A percentile compares a stretch with the other conserved stretches of the same genome.
Conservation (phyloP, 495 filamentous ascomycete species). For the Penicillium parvum region DNA sequence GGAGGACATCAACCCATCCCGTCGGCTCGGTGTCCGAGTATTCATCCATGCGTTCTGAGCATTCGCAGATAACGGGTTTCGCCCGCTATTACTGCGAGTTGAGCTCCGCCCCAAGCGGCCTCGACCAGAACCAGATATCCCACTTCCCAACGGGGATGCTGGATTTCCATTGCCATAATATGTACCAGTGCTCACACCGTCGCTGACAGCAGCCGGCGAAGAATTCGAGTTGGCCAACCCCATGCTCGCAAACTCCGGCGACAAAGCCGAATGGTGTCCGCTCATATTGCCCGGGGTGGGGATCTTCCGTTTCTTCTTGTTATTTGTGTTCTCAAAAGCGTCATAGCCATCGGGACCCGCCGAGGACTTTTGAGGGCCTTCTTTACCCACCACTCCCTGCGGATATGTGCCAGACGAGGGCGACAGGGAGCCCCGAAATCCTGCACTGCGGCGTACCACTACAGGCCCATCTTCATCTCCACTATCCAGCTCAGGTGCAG, state of each 20-base stretch:
- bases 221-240: conserved; percentile 48
- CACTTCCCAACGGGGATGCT: conserved; percentile 47
- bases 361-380: conserved; percentile 32
- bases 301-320: conserved; percentile 99
- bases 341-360: conserved; percentile 80
- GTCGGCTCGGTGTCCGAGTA: conserved; percentile 30
- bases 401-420: conserved; percentile 27
- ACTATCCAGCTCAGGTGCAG: conserved; percentile 40
- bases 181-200: conserved; percentile 46
- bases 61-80: conserved; percentile 57
- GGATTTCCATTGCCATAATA: conserved; percentile 55
- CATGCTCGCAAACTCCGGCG: conserved; percentile 60
- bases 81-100: conserved; percentile 47
- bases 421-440: conserved; percentile 40
- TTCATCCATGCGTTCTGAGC: conserved; percentile 36
- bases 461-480: conserved; percentile 45
- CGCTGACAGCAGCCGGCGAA: conserved; percentile 38
- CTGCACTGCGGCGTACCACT: conserved; percentile 43
- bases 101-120: conserved; percentile 67
- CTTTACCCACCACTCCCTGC: conserved; percentile 20
- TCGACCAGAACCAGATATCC: conserved; percentile 73
- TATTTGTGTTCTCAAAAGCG: conserved; percentile 96
- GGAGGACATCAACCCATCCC: conserved; percentile 38
- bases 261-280: conserved; percentile 57
- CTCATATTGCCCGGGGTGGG: conserved; percentile 73